Evolutionary conservation across 768 basidiomycete species (phyloP).

Genomic region (Pleurotus citrinopileatus): DNA sequence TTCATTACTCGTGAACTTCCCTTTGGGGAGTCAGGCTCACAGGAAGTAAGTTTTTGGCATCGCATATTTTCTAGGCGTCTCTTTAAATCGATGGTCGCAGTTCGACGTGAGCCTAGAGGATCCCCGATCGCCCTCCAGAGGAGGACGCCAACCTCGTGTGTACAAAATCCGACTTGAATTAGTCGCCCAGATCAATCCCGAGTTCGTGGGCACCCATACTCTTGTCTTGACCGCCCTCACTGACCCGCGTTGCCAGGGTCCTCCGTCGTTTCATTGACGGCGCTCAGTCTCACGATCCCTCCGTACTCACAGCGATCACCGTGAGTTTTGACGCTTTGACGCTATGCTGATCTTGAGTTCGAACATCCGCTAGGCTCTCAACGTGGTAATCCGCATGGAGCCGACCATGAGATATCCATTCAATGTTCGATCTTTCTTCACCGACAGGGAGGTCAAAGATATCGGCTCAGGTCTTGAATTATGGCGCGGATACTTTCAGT

Average conservation of each 20-base stretch:
- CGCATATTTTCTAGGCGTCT: conserved; percentile 8
- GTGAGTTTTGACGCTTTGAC: conserved; percentile 26
- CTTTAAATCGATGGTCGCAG: conserved; percentile 29
- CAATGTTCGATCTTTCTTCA: conserved; percentile 74
- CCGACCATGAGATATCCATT: conserved; percentile 64
- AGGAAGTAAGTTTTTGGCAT: conserved; percentile 41
- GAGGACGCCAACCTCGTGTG: conserved; percentile 51
- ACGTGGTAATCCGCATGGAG: conserved; percentile 71
- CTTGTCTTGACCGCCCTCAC: not conserved
- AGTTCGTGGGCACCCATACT: conserved; percentile 25
- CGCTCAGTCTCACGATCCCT: conserved; percentile 60
- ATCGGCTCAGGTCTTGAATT: conserved; percentile 51
- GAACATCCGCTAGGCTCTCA: conserved; percentile 46
- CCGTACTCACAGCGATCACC: conserved; percentile 63
- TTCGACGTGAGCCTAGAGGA: conserved; percentile 58
- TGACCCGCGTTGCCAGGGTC: conserved; percentile 36
- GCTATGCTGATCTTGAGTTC: not conserved
- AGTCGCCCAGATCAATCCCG: conserved; percentile 56
- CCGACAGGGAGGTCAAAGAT: conserved; percentile 48
- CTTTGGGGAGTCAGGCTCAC: conserved; percentile 47
- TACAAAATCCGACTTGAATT: conserved; percentile 64
- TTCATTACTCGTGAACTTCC: conserved; percentile 62
- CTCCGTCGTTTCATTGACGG: conserved; percentile 57
- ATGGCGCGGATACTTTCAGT: conserved; percentile 77
- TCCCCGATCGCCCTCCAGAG: conserved; percentile 25